phyloP scores from a whole-genome alignment of 1,139 yeast genomes.

The Hansenula sp. region DNA sequence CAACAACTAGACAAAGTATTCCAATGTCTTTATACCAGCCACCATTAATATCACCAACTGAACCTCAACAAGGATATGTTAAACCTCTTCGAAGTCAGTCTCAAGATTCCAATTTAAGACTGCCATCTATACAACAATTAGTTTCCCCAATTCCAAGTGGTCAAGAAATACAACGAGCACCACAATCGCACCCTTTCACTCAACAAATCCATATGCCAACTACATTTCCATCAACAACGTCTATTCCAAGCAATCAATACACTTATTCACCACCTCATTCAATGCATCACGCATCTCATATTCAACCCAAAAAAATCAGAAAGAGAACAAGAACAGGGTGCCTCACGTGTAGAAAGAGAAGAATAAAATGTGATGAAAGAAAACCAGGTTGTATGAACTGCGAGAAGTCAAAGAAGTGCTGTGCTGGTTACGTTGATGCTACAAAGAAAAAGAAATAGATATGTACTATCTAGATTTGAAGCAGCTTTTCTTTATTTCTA shows the following conservation, averaged over 20 bases:
- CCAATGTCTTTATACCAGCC: too few species aligned
- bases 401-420: slow-evolving; percentile 62
- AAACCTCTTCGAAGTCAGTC: background rate
- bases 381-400: slow-evolving; percentile 74
- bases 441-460: background rate
- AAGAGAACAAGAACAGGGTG: slow-evolving; percentile 72
- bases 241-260: background rate
- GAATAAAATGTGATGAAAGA: slow-evolving; percentile 73
- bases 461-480: background rate
- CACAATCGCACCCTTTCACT: background rate
- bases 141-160: background rate
- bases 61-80: background rate
- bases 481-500: too few species aligned
- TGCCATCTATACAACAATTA: background rate
- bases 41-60: background rate
- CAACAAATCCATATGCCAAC: background rate
- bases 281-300: background rate
- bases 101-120: background rate
- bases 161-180: background rate
- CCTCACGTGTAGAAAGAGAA: slow-evolving; percentile 64
- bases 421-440: slow-evolving; percentile 56
- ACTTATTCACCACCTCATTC: background rate
- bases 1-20: background rate
- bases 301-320: slow-evolving; percentile 36
- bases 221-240: background rate